Conservation (phyloP, 73 alveolate genomes). For the Uronychia binucleata region DNA sequence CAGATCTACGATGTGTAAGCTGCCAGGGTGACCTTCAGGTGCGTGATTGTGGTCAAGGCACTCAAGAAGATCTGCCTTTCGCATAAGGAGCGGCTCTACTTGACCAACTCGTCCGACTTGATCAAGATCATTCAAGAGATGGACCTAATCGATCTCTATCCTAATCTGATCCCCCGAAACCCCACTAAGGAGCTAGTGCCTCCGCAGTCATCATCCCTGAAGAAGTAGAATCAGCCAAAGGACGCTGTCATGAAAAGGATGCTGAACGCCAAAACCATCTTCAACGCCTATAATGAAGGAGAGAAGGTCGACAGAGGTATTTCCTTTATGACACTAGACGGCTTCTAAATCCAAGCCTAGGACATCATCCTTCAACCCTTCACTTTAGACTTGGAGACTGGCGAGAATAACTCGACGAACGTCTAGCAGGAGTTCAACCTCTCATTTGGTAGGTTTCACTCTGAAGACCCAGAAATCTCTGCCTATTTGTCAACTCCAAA, state of each 20-base stretch:
- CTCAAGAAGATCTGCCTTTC: constrained; percentile 27
- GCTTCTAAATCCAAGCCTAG: constrained; percentile 12
- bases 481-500: constrained; percentile 59
- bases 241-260: constrained; percentile 1
- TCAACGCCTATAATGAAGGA: neutral
- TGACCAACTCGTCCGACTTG: constrained; percentile 17
- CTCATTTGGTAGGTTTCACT: neutral
- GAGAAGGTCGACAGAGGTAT: neutral
- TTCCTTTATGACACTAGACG: neutral
- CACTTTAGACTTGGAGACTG: neutral
- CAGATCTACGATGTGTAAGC: neutral
- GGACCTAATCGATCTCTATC: neutral
- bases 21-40: neutral
- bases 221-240: neutral
- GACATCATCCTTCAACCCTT: constrained; percentile 32
- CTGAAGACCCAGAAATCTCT: neutral
- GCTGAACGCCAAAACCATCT: neutral
- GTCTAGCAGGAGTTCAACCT: neutral
- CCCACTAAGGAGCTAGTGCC: too few species aligned
- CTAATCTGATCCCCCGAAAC: neutral
- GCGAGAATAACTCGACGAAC: neutral
- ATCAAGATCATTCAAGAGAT: neutral
- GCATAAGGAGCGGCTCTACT: constrained; percentile 21
- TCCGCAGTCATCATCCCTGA: neutral
- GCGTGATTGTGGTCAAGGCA: constrained; percentile 18